A percentile compares a stretch with the other conserved stretches of the same genome.
Conservation (phyloP, 2,329 filamentous ascomycete genomes). For the Juglanconis oblonga region DNA sequence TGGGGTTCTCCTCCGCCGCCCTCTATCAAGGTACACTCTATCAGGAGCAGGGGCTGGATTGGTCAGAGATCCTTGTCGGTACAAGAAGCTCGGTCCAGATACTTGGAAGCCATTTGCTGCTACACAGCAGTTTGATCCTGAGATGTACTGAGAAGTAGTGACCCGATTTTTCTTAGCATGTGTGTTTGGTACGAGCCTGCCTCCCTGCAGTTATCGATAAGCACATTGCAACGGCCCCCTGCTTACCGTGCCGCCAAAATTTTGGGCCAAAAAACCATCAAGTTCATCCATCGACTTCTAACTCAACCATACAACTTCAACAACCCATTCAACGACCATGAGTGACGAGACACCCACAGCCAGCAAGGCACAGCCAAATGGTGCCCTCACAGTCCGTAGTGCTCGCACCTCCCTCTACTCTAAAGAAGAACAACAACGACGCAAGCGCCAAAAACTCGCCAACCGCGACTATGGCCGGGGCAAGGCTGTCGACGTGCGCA, state of each 20-base stretch:
- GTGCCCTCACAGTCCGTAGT: conserved; percentile 48
- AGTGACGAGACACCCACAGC: conserved; percentile 31
- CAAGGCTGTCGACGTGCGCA: conserved; percentile 66
- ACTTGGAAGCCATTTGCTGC: too few relatives aligned
- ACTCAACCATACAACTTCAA: not conserved
- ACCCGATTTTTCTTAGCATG: not conserved
- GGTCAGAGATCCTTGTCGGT: too few relatives aligned
- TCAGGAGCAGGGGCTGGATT: too few relatives aligned
- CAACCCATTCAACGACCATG: conserved; percentile 23
- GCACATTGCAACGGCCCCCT: not conserved
- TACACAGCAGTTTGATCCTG: too few relatives aligned
- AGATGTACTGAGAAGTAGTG: too few relatives aligned
- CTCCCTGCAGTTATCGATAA: not conserved
- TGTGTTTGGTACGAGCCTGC: not conserved
- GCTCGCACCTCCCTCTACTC: conserved; percentile 50
- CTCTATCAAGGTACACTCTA: too few relatives aligned
- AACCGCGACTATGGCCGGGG: conserved; percentile 83
- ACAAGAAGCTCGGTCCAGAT: too few relatives aligned
- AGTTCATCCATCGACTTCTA: not conserved
- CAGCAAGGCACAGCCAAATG: conserved; percentile 44
- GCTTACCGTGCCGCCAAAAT: too few relatives aligned
- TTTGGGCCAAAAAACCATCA: not conserved
- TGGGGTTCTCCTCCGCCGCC: too few relatives aligned
- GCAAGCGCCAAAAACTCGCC: conserved; percentile 57
- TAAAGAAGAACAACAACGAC: conserved; percentile 48